Conservation (phyloP, 129 eudicot genomes). For the Scalesia atractyloides region DNA sequence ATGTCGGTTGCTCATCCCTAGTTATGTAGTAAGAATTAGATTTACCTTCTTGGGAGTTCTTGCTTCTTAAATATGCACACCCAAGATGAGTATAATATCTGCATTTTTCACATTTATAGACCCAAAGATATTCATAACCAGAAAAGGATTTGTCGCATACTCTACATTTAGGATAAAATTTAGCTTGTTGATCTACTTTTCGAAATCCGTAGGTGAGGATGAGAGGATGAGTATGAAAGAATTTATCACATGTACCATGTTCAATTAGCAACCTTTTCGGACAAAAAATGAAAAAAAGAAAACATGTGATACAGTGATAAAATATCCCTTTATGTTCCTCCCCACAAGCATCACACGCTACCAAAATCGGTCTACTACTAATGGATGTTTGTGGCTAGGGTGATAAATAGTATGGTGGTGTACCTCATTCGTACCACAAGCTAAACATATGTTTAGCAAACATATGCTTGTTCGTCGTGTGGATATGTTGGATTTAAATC, state of each 20-base stretch:
- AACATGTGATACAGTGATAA: constrained; percentile 6
- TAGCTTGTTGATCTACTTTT: not conserved
- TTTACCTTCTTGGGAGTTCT: not conserved
- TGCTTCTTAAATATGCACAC: not conserved
- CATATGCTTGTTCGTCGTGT: not conserved
- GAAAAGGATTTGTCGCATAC: not conserved
- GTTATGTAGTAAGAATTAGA: not conserved
- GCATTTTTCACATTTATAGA: not conserved
- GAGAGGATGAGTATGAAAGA: not conserved
- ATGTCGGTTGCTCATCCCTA: too few species aligned
- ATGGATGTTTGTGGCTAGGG: not conserved
- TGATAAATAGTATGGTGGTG: not conserved
- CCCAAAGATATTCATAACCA: not conserved
- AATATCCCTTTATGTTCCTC: not conserved
- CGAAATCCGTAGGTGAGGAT: not conserved
- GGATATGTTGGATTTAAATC: not conserved
- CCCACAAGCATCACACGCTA: not conserved
- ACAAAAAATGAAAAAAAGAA: not conserved
- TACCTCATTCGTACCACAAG: not conserved
- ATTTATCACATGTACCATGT: not conserved
- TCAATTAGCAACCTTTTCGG: constrained; percentile 1
- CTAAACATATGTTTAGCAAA: not conserved
- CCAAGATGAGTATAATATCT: not conserved
- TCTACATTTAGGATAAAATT: not conserved
- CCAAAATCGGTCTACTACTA: not conserved